Percentiles rank a stretch among this genome's conserved stretches.
phyloP scores from a whole-genome alignment of 2,329 filamentous ascomycete genomes.

The Fonsecaea pugnacius region DNA sequence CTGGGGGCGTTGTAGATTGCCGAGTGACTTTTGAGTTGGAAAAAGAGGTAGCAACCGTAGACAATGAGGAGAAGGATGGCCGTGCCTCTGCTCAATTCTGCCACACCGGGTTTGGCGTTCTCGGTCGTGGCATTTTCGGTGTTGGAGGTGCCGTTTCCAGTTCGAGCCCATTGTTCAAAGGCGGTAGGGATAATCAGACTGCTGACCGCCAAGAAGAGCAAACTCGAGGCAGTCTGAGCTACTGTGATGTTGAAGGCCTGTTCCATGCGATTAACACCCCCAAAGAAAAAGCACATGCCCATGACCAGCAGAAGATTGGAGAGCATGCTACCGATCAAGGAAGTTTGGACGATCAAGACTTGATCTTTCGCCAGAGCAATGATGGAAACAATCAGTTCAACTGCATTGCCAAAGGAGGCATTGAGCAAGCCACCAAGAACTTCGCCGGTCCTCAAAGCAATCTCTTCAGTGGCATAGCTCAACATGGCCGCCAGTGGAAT shows the following conservation, averaged over 20 bases:
- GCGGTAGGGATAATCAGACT: constrained; percentile 88
- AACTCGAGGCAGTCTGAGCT: constrained; percentile 82
- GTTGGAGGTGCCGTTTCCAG: constrained; percentile 34
- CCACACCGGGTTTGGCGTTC: constrained; percentile 33
- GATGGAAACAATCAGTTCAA: constrained; percentile 86
- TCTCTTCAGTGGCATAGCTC: constrained; percentile 86
- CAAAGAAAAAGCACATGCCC: constrained; percentile 91
- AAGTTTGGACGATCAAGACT: constrained; percentile 87
- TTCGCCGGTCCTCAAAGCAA: constrained; percentile 77
- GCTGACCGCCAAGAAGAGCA: constrained; percentile 77
- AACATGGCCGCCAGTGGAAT: constrained; percentile 86
- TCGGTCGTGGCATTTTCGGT: constrained; percentile 26
- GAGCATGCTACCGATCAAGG: constrained; percentile 86
- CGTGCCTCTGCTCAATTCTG: constrained; percentile 43
- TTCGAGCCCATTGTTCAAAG: constrained; percentile 65
- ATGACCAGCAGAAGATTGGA: constrained; percentile 87
- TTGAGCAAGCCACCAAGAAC: constrained; percentile 87
- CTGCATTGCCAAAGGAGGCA: constrained; percentile 88
- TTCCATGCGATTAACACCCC: constrained; percentile 75
- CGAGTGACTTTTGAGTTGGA: constrained; percentile 86
- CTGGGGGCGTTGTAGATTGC: constrained; percentile 79
- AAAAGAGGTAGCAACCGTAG: constrained; percentile 82
- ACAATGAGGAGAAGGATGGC: constrained; percentile 82
- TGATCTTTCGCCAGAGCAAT: constrained; percentile 76
- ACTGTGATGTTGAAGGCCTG: constrained; percentile 93